These are phyloP conservation scores for Colletotrichum viniferum DNA, from an alignment of 2,329 filamentous ascomycete species.

Conservation along the genomic window DNA sequence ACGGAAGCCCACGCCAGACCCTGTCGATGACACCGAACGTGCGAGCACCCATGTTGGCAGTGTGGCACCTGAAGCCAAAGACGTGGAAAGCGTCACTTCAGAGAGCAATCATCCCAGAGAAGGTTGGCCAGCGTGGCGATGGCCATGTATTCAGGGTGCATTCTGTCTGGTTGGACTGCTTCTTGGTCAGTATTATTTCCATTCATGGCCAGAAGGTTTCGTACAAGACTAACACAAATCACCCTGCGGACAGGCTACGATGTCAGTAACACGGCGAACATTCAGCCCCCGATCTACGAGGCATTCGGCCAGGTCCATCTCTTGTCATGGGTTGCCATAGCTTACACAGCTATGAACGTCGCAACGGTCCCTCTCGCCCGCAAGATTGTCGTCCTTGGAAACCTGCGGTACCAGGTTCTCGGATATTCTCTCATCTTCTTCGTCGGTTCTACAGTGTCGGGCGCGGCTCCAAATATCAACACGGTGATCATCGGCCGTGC, in stretches of 20 bases:
- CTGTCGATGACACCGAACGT: not conserved
- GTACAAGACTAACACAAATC: not conserved
- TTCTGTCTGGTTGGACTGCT: constrained; percentile 3
- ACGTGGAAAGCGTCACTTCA: not conserved
- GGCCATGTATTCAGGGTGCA: not conserved
- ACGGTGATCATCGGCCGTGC: constrained; percentile 35
- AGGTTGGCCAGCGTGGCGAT: constrained; percentile 1
- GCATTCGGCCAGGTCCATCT: constrained; percentile 44
- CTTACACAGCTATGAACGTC: constrained; percentile 37
- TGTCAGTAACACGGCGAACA: constrained; percentile 53
- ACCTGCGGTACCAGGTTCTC: constrained; percentile 33
- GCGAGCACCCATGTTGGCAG: not conserved
- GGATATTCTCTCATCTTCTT: constrained; percentile 30
- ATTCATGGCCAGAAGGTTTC: not conserved
- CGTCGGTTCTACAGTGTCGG: constrained; percentile 32
- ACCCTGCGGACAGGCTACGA: constrained; percentile 37
- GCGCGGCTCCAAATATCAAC: constrained; percentile 31
- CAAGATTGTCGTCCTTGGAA: constrained; percentile 35
- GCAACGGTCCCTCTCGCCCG: constrained; percentile 37
- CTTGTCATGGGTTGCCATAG: constrained; percentile 42
- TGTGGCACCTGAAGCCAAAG: not conserved
- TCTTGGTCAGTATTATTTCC: not conserved
- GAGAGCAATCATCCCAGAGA: not conserved
- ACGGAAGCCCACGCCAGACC: not conserved
- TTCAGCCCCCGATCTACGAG: constrained; percentile 62